Evolutionary conservation across 176 grass and related monocot species (phyloP), one percentile per base, ranked within the genome.

Genomic region (Eragrostis nindensis): DNA sequence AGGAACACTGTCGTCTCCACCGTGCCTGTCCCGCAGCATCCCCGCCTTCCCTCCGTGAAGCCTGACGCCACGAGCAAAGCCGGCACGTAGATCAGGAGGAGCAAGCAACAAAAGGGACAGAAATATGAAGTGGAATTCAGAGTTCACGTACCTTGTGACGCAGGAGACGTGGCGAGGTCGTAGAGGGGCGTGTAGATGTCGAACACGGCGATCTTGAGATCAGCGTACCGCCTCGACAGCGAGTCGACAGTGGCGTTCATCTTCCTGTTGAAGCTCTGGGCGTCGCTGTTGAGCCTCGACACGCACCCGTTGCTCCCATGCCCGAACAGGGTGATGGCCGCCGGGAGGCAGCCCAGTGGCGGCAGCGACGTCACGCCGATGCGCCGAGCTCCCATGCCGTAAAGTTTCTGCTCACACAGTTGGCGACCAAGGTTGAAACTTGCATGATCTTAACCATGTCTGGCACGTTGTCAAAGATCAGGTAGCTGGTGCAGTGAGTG

Each of bases 161-260:
- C 17, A 14, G 96, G 96, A 7, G 57, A 48, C 19, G 79, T 81
- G 24, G 41, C 88, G 17, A 99, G 86, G 67, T 87, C 87, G 64
- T 80, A 42, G 0, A 99, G 79, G 3, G 96, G 96, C 49, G 89
- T 71, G 85, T 99, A 99, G 88, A 99, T 95, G 79, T 99, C 96
- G 21, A 99, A 93, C 25, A 99, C 81, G 0, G 76, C 90, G 18
- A 95, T 99, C 84, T 93, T 95, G 22, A 99, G 96, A 12, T 93
- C 71, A 0, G 64, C n/a, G 86, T 91, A 83, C 62, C 89, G 72
- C 71, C 49, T 77, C 3, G 84, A 27, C 29, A 99, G 86, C 13
- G 90, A 73, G 66, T 75, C 72, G 2, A 86, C 79, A 5, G 96
- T 62, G 7, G 70, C 60, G 12, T 86, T 89, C 43, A 99, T 67